Conservation (phyloP, 2,329 filamentous ascomycete genomes). For the Apiospora phragmitis region DNA sequence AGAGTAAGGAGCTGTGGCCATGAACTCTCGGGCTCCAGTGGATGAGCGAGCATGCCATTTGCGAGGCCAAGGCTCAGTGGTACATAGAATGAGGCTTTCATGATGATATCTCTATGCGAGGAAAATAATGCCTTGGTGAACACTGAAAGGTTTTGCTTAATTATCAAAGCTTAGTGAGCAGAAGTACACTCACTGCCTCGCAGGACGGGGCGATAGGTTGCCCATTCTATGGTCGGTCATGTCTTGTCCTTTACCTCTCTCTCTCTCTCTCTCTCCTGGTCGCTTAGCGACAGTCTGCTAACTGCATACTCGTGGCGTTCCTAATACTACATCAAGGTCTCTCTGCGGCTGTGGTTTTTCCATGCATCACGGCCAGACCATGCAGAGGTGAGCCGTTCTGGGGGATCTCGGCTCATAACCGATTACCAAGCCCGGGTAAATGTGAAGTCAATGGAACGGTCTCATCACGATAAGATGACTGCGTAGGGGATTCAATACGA, state of each 20-base stretch:
- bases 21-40: slow-evolving; percentile 22
- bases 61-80: slow-evolving; percentile 22
- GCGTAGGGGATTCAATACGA: neutral
- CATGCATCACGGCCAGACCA: neutral
- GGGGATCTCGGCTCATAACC: neutral
- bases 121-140: neutral
- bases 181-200: neutral
- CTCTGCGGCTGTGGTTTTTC: neutral
- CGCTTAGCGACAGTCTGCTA: neutral
- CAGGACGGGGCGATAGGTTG: neutral
- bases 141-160: neutral
- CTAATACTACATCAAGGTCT: neutral
- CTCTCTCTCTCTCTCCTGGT: neutral
- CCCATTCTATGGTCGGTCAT: neutral
- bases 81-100: slow-evolving; percentile 20
- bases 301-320: neutral
- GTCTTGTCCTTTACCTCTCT: neutral
- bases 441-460: neutral
- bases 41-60: slow-evolving; percentile 18
- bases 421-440: neutral
- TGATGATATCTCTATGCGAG: slow-evolving; percentile 10
- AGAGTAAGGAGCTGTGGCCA: slow-evolving; percentile 40
- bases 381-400: neutral
- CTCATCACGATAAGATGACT: slow-evolving; percentile 1
- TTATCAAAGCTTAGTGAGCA: neutral